These are phyloP conservation scores for Strobilomyces confusus DNA, from an alignment of 768 basidiomycete genomes.

Conservation along the genomic window DNA sequence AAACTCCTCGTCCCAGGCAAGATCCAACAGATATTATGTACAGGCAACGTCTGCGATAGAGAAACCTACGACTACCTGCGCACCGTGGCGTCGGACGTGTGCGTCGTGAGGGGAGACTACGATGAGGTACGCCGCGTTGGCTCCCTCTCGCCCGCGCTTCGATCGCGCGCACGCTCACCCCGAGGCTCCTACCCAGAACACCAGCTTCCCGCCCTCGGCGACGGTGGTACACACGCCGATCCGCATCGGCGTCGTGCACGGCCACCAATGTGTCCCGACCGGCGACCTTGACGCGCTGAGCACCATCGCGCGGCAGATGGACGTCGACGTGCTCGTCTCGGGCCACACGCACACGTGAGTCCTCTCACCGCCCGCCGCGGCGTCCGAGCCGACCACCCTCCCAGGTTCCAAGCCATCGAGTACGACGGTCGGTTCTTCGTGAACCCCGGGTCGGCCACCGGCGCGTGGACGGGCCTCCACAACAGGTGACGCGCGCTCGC, in stretches of 20 bases:
- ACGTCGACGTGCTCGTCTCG: slow-evolving; percentile 91
- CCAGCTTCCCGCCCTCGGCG: slow-evolving; percentile 73
- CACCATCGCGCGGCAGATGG: slow-evolving; percentile 90
- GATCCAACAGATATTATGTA: slow-evolving; percentile 96
- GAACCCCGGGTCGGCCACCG: slow-evolving; percentile 93
- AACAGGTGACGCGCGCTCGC: slow-evolving; percentile 3
- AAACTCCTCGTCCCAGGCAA: slow-evolving; percentile 94
- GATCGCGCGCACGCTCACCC: background rate
- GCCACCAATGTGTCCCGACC: slow-evolving; percentile 88
- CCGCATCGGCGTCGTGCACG: slow-evolving; percentile 89
- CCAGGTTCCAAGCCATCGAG: slow-evolving; percentile 91
- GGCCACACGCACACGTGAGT: slow-evolving; percentile 93
- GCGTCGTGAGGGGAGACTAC: slow-evolving; percentile 90
- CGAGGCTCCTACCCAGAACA: slow-evolving; percentile 38
- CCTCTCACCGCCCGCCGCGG: background rate
- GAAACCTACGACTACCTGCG: slow-evolving; percentile 96
- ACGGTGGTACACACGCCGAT: slow-evolving; percentile 82
- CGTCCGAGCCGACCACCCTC: background rate
- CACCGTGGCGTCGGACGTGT: slow-evolving; percentile 90
- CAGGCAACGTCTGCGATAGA: slow-evolving; percentile 95
- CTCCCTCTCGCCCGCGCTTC: background rate
- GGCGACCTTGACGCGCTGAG: slow-evolving; percentile 91
- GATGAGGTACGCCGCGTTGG: slow-evolving; percentile 66
- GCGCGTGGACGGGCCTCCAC: slow-evolving; percentile 77
- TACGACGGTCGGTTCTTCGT: slow-evolving; percentile 91